Evolutionary conservation across 106 monocot genomes (phyloP), one percentile per base, ranked within the genome.

Genomic region (Allium sativum): DNA sequence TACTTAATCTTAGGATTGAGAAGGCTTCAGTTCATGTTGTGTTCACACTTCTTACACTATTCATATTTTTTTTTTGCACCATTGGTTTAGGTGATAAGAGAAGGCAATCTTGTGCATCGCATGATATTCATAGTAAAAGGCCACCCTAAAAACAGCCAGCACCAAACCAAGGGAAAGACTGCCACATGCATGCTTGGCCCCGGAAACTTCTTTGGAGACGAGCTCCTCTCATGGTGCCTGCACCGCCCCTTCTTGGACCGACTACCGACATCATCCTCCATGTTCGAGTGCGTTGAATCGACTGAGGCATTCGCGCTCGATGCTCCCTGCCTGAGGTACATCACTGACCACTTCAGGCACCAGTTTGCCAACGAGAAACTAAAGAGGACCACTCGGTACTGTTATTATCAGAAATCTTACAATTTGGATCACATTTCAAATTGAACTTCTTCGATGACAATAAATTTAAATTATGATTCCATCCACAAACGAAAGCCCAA

Each of bases 211-310:
- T 64, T 94, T 3, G 90, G 94, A 3, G 94, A 94, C 42, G 94
- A 94, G 67, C 90, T 94, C 54, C 84, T 90, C 31, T 86, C 94
- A 6, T 94, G 94, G 94, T 94, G 94, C 76, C 81, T 94, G 10
- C 94, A 86, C 18, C 89, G 90, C 7, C 93, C 90, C 7, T 90
- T 84, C 52, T 16, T 81, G 10, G 86, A 94, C 42, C 86, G 89
- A 18, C 70, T 94, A 4, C 94, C 94, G 3, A 64, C 89, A 31
- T 89, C 90, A 0, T 90, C 86, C 2, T 82, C 86, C 45, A 81
- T 90, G 4, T 90, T 95, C 44, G 70, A 77, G 58, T 81, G 81
- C 48, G 59, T 81, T 0, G 81, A 90, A 54, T 66, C 90, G 7
- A 73, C 90, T 4, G 81, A 90, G 69, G 94, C 83, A 19, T 94